Conservation (phyloP, 148 eudicot species). For the Rhododendron williamsianum region DNA sequence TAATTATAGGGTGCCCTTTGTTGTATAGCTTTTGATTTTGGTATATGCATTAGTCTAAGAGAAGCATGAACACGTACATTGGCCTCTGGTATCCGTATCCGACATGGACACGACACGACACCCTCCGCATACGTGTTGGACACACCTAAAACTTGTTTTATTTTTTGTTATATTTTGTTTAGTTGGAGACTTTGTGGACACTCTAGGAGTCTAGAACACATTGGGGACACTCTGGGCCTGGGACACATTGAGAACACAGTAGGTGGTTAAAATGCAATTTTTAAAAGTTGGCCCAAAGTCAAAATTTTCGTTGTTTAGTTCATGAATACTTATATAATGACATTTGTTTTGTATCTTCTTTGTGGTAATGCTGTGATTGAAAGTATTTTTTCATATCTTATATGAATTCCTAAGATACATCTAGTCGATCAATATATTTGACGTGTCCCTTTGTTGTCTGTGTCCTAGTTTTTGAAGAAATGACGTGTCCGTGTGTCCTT, state of each 20-base stretch:
- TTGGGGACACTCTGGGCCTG: too few species aligned
- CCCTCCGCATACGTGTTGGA: neutral
- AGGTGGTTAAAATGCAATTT: neutral
- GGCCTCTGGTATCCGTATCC: neutral
- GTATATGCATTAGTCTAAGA: neutral
- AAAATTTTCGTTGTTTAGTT: neutral
- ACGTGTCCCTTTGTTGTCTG: neutral
- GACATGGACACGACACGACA: neutral
- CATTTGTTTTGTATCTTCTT: neutral
- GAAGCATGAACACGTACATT: neutral
- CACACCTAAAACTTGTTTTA: neutral
- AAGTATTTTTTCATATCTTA: neutral
- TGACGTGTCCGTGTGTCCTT: neutral
- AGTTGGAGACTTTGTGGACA: neutral
- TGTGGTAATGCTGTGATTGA: neutral
- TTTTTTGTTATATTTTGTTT: too few species aligned
- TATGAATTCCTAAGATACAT: neutral
- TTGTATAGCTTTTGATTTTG: neutral
- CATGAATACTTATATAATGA: neutral
- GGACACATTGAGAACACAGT: neutral
- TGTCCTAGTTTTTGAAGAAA: neutral
- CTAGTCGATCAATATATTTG: neutral
- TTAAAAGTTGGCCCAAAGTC: neutral
- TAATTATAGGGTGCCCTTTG: neutral
- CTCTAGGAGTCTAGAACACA: too few species aligned